A percentile compares a stretch with the other conserved stretches of the same genome.
These are phyloP conservation scores for Urochloa ruziziensis DNA, from an alignment of 176 grass and related monocot genomes.

Conservation along the genomic window DNA sequence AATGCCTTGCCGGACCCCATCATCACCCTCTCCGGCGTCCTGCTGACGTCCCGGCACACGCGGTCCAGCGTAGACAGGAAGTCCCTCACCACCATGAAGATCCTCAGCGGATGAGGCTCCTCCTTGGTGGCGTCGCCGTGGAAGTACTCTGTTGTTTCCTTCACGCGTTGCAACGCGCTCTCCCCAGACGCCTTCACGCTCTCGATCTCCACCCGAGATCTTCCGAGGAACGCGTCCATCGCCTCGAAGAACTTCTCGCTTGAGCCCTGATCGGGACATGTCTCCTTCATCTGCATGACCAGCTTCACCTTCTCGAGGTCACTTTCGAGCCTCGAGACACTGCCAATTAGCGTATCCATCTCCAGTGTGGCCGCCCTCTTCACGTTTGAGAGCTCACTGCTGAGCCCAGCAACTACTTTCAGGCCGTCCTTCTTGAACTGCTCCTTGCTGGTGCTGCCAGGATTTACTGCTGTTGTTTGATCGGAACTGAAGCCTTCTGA, in stretches of 20 bases:
- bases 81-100: conserved; percentile 68
- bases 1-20: conserved; percentile 65
- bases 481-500: conserved; percentile 48
- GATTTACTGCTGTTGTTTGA: conserved; percentile 11
- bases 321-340: conserved; percentile 42
- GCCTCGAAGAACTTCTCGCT: conserved; percentile 48
- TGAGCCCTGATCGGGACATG: conserved; percentile 28
- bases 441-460: conserved; percentile 51
- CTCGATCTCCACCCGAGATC: conserved; percentile 36
- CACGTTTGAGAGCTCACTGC: conserved; percentile 68
- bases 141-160: conserved; percentile 72
- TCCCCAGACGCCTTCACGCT: conserved; percentile 41
- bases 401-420: conserved; percentile 52
- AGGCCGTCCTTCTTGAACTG: conserved; percentile 66
- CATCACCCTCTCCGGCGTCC: conserved; percentile 60
- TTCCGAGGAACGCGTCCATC: conserved; percentile 47
- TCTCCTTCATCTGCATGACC: conserved; percentile 52
- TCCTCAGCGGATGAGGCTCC: conserved; percentile 55
- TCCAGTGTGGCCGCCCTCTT: conserved; percentile 69
- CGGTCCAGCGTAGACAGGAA: conserved; percentile 59
- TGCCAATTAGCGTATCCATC: conserved; percentile 42
- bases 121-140: conserved; percentile 53
- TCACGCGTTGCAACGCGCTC: conserved; percentile 35
- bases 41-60: conserved; percentile 68
- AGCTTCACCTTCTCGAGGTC: conserved; percentile 58